A percentile compares a stretch with the other conserved stretches of the same genome.
These are phyloP conservation scores for Penicillium longicatenatum DNA, from an alignment of 495 filamentous ascomycete genomes.

Conservation along the genomic window DNA sequence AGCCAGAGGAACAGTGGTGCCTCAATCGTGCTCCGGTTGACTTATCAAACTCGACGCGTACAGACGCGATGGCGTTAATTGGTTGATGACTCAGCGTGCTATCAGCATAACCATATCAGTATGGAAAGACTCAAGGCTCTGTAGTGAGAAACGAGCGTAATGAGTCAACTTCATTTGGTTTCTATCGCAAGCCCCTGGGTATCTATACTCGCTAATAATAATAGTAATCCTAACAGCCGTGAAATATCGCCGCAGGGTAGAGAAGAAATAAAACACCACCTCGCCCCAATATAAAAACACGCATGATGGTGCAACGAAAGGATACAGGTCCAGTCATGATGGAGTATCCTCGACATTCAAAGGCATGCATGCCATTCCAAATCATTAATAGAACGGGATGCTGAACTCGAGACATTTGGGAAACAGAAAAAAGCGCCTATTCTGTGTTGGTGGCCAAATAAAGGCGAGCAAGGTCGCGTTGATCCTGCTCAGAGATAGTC, in stretches of 20 bases:
- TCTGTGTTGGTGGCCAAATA: slow-evolving; percentile 30
- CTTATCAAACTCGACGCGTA: slow-evolving; percentile 17
- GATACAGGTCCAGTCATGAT: slow-evolving; percentile 3
- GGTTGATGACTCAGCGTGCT: slow-evolving; percentile 26
- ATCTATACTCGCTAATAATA: slow-evolving; percentile 19
- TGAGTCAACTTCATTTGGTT: neutral
- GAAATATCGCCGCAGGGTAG: neutral
- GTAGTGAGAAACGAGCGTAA: neutral
- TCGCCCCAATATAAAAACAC: slow-evolving; percentile 7
- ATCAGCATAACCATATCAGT: slow-evolving; percentile 5
- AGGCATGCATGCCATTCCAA: slow-evolving; percentile 2
- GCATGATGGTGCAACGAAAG: slow-evolving; percentile 9
- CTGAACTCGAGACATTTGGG: neutral
- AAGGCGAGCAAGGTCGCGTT: slow-evolving; percentile 32
- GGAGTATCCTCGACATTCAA: neutral
- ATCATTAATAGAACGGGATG: neutral
- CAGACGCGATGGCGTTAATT: slow-evolving; percentile 24
- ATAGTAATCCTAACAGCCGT: slow-evolving; percentile 20
- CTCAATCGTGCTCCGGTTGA: slow-evolving; percentile 2
- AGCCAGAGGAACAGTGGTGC: neutral
- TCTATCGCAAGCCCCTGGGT: neutral
- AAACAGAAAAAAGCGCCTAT: neutral
- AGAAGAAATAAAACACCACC: slow-evolving; percentile 12
- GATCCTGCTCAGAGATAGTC: slow-evolving; percentile 37
- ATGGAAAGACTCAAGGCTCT: neutral